Conservation (phyloP, 768 basidiomycete genomes). For the Agrocybe pediades region DNA sequence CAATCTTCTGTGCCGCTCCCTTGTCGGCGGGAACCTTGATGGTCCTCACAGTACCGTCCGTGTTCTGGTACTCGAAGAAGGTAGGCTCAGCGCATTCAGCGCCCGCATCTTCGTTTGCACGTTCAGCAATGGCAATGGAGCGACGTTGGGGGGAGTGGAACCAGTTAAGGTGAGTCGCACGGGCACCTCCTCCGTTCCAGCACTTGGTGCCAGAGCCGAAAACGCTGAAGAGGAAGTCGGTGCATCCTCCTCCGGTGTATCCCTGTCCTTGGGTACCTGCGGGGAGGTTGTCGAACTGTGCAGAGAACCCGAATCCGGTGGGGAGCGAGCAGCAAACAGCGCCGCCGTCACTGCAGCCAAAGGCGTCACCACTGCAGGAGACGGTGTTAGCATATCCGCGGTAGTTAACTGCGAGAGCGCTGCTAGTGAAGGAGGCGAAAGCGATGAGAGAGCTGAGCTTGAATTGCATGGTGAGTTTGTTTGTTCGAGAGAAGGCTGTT, state of each 20-base stretch:
- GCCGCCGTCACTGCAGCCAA: constrained; percentile 14
- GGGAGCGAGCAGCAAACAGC: constrained; percentile 14
- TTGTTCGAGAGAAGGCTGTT: too few relatives aligned
- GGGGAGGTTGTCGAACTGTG: constrained; percentile 14
- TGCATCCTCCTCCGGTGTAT: constrained; percentile 9
- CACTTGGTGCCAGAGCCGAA: constrained; percentile 18
- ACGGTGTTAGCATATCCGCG: constrained; percentile 12
- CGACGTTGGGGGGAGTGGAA: constrained; percentile 7
- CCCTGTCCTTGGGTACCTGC: constrained; percentile 15
- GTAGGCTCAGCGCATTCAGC: neutral
- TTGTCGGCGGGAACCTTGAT: constrained; percentile 3
- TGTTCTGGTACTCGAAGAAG: neutral
- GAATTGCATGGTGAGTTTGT: constrained; percentile 6
- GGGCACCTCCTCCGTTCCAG: constrained; percentile 13
- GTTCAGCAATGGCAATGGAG: neutral
- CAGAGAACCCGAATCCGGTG: constrained; percentile 18
- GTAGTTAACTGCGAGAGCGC: neutral
- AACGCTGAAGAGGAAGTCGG: constrained; percentile 5
- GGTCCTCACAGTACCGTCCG: neutral
- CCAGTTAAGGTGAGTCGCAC: constrained; percentile 11
- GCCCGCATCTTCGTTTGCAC: neutral
- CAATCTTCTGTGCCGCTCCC: constrained; percentile 3
- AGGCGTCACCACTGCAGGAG: constrained; percentile 11
- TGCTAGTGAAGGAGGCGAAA: neutral
- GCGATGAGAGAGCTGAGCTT: constrained; percentile 2